A percentile compares a stretch with the other conserved stretches of the same genome.
These are phyloP conservation scores for Tetraselmis chui DNA, from an alignment of 139 green algal genomes.

Conservation along the genomic window DNA sequence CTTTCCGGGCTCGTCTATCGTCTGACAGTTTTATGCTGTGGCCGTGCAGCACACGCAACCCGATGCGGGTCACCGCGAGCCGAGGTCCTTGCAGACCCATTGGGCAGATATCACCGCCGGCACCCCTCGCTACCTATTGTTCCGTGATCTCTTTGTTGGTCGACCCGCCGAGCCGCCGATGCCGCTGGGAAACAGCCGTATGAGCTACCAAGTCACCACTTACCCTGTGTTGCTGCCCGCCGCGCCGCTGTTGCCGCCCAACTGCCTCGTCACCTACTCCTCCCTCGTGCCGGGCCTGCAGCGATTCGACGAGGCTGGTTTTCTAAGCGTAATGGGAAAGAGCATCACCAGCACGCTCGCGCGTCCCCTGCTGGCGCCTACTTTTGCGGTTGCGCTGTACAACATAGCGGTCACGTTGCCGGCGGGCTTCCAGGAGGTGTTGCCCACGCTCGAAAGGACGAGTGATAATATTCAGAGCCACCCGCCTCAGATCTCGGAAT, in stretches of 20 bases:
- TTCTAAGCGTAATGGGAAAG: slow-evolving; percentile 21
- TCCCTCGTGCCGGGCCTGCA: slow-evolving; percentile 33
- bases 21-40: too few species aligned
- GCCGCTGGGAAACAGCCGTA: slow-evolving; percentile 32
- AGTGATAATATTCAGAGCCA: background rate
- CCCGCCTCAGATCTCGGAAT: slow-evolving; percentile 7
- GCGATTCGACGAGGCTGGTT: slow-evolving; percentile 25
- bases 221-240: slow-evolving; percentile 41
- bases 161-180: slow-evolving; percentile 22
- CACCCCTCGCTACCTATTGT: slow-evolving; percentile 54
- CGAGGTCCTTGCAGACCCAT: background rate
- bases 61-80: too few species aligned
- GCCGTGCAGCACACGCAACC: too few species aligned
- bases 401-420: slow-evolving; percentile 36
- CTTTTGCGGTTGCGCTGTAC: slow-evolving; percentile 1
- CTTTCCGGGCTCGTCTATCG: too few species aligned
- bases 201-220: slow-evolving; percentile 39
- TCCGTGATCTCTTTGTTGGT: slow-evolving; percentile 18
- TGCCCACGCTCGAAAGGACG: slow-evolving; percentile 20
- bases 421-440: slow-evolving; percentile 32
- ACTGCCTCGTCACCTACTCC: slow-evolving; percentile 52
- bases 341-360: slow-evolving; percentile 42
- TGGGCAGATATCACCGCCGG: slow-evolving; percentile 20
- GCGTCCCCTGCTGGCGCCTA: slow-evolving; percentile 38
- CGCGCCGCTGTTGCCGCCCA: slow-evolving; percentile 39